Base-by-base conservation (phyloP, 176 grass and related monocot species). In the Avena eriantha region DNA sequence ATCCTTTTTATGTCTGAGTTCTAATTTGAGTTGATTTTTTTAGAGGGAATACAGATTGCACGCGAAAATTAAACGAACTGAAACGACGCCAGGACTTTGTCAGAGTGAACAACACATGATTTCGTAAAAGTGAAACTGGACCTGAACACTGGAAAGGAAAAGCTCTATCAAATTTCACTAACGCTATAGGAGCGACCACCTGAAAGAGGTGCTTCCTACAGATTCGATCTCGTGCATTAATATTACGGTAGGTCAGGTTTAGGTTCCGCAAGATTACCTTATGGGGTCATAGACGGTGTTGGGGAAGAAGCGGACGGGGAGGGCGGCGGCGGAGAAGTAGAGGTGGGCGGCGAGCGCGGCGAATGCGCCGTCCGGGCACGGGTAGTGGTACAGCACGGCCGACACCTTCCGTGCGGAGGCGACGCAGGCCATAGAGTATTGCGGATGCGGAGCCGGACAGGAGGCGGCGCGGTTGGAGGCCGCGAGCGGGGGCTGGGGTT, bases 381-480 rank as follows among this genome's bases (percentile, higher is more conserved):
- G 93, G 70, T 95, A 98, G 86, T 95, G 96, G 90, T 98, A 98
- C 54, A 98, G 86, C 56, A 98, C 96, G 66, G 93, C 92, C 35
- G 96, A 86, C 16, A 84, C 86, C 89, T 89, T 92, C 23, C 80
- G 55, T 46, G 79, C 60, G 33, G 54, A 23, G 86, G 47, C 64
- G 79, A 87, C 54, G 82, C 34, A 81, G 47, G 78, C 82, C 88
- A 88, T 90, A 36, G 34, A 22, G 35, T 45, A 19, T 11, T 43
- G 18, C 48, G 9, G 71, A 18, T 10, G 66, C 73, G 33, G 53
- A 48, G 51, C 35, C 26, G 34, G 34, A 48, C 17, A 46, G 11
- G 87, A 45, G 49, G 74, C 36, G 36, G 56, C 77, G 77, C 55
- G 33, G 53, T 34, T 59, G 4, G 33, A 11, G 50, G 29, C 23